Percentiles rank a stretch among this genome's conserved stretches.
Evolutionary conservation across 163 green algal species (phyloP).

Genomic region (Prototheca wickerhamii): DNA sequence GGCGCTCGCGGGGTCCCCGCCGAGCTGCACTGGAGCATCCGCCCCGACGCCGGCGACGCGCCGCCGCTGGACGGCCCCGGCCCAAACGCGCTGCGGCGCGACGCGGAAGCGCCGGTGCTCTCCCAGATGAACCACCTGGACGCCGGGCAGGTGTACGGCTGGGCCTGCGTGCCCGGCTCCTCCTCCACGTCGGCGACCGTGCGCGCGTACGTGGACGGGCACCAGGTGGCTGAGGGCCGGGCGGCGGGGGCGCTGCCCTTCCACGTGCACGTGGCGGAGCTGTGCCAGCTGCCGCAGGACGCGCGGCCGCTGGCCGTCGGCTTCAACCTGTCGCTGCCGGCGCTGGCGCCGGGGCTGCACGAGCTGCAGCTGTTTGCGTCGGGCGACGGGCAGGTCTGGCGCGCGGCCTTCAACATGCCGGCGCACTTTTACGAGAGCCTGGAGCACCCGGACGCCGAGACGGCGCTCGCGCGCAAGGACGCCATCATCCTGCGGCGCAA

Average conservation of each 20-base stretch:
- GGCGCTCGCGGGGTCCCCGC: too few species aligned
- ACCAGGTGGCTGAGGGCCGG: too few species aligned
- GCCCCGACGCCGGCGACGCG: slow-evolving; percentile 5
- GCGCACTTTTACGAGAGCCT: slow-evolving; percentile 36
- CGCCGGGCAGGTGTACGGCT: slow-evolving; percentile 32
- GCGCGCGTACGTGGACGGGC: background rate
- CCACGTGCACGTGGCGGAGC: too few species aligned
- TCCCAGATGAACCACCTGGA: slow-evolving; percentile 38
- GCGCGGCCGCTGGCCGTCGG: slow-evolving; percentile 18
- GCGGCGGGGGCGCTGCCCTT: too few species aligned
- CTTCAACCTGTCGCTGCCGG: slow-evolving; percentile 34
- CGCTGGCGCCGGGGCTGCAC: slow-evolving; percentile 27
- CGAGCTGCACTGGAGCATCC: slow-evolving; percentile 39
- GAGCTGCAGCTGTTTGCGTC: slow-evolving; percentile 27
- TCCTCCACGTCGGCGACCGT: slow-evolving; percentile 2
- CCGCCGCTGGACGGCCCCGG: slow-evolving; percentile 16
- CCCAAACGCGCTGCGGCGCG: slow-evolving; percentile 10
- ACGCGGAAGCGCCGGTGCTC: background rate
- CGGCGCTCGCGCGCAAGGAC: slow-evolving; percentile 43
- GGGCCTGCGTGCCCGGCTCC: slow-evolving; percentile 33
- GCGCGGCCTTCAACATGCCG: slow-evolving; percentile 43
- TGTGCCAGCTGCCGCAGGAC: too few species aligned
- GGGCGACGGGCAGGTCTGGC: slow-evolving; percentile 12
- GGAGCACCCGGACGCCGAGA: slow-evolving; percentile 22
- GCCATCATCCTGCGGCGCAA: slow-evolving; percentile 50